Base-by-base conservation (phyloP, 2,329 filamentous ascomycete species). In the Beauveria varroae region DNA sequence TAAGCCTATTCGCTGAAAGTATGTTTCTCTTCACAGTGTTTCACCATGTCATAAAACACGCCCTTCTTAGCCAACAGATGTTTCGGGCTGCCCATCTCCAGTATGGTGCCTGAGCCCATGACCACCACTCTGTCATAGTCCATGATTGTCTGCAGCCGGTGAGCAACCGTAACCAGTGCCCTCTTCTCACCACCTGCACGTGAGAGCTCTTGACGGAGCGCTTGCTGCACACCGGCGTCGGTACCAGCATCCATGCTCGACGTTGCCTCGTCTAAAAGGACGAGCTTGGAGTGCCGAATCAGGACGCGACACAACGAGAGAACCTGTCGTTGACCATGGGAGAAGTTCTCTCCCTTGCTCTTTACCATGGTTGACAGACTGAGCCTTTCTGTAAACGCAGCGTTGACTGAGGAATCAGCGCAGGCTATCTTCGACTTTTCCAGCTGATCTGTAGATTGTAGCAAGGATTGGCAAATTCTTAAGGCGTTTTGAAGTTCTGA, bases 51-150 rank as follows among this genome's bases (percentile, higher is more conserved):
- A 56, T 74, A 75, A 63, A 79, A 79, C 26, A 70, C 66, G 0
- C 74, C 73, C 58, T 71, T 69, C 8, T 67, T 65, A 22, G 68
- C 66, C 59, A 76, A 76, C 18, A 79, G 67, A 56, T 76, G 72
- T 28, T 65, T 70, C 3, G 77, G 77, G 24, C 69, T 71, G 1
- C 77, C 77, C 9, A 71, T 65, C 78, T 86, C 82, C 8, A 82
- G 65, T 9, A 86, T 79, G 34, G 72, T 72, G 0, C 83, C 83
- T 0, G 75, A 77, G 5, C 76, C 77, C 79, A 86, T 79, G 18
- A 86, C 82, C 5, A 86, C 76, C 1, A 86, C 76, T 26, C 75
- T 75, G 66, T 86, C 82, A 64, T 84, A 85, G 68, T 86, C 82
- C 61, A 83, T 78, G 57, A 86, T 83, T 0, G 83, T 86, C 52